Percentiles rank a stretch among this genome's conserved stretches.
Evolutionary conservation across 768 basidiomycete genomes (phyloP).

Genomic region (Clitopilus passeckerianus): DNA sequence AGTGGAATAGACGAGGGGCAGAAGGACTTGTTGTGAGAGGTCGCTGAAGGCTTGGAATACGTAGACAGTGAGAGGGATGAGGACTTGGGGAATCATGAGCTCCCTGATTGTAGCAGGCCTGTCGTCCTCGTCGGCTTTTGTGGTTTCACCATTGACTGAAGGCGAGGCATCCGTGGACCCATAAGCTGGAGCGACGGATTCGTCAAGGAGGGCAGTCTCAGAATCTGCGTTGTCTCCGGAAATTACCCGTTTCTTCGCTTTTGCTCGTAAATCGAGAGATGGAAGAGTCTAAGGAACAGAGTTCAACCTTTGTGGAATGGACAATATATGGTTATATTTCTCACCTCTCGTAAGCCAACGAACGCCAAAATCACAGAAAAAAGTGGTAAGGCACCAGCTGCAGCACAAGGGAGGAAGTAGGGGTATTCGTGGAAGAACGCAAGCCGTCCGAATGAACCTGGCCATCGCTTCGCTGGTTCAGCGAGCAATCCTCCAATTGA

Average conservation of each 20-base stretch:
- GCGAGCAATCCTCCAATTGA: slow-evolving; percentile 24
- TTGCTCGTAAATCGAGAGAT: slow-evolving; percentile 6
- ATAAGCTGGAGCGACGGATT: slow-evolving; percentile 10
- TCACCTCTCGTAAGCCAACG: slow-evolving; percentile 19
- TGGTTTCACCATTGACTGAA: background rate
- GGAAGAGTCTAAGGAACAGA: slow-evolving; percentile 14
- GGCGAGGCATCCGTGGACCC: background rate
- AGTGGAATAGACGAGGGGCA: slow-evolving; percentile 41
- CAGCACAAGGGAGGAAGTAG: slow-evolving; percentile 24
- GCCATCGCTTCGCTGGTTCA: slow-evolving; percentile 21
- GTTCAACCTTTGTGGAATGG: too few relatives aligned
- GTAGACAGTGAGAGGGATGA: slow-evolving; percentile 34
- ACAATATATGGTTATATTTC: background rate
- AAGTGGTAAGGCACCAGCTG: slow-evolving; percentile 10
- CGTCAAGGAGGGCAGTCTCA: background rate
- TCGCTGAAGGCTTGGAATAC: slow-evolving; percentile 35
- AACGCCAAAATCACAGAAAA: slow-evolving; percentile 14
- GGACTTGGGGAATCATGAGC: slow-evolving; percentile 25
- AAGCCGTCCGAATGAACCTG: slow-evolving; percentile 16
- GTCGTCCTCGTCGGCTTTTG: background rate
- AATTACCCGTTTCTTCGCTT: background rate
- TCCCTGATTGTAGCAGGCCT: slow-evolving; percentile 12
- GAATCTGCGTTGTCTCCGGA: background rate
- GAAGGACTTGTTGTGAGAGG: slow-evolving; percentile 29
- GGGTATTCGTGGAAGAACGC: slow-evolving; percentile 21